These are phyloP conservation scores for Paracorniculantispora psalliotae DNA, from an alignment of 2,329 filamentous ascomycete genomes.

Conservation along the genomic window DNA sequence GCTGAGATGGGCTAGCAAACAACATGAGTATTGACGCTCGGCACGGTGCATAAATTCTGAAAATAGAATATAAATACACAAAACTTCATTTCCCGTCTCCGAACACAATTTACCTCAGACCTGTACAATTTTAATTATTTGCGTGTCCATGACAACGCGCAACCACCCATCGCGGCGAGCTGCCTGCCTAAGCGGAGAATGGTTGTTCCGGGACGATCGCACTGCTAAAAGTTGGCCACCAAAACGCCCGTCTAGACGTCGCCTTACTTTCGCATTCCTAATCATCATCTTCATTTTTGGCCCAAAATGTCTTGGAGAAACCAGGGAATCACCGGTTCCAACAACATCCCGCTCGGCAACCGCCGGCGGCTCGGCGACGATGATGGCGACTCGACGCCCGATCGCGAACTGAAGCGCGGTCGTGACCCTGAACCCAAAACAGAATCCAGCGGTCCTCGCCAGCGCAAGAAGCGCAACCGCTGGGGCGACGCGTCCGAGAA, in stretches of 20 bases:
- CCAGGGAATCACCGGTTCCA: slow-evolving; percentile 91
- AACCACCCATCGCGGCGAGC: not conserved
- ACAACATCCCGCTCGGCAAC: slow-evolving; percentile 92
- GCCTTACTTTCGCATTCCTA: not conserved
- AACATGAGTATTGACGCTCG: too few relatives aligned
- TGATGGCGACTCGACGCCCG: slow-evolving; percentile 25
- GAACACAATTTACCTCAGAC: too few relatives aligned
- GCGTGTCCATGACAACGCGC: not conserved
- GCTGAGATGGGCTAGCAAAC: not conserved
- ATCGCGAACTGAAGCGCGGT: slow-evolving; percentile 71
- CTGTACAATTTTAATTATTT: not conserved
- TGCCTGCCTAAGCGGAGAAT: not conserved
- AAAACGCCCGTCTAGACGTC: not conserved
- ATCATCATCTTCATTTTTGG: not conserved
- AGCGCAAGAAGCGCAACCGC: slow-evolving; percentile 96
- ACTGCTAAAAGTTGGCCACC: slow-evolving; percentile 9
- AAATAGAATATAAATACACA: not conserved
- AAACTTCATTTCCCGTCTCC: too few relatives aligned
- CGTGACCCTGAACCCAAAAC: slow-evolving; percentile 80
- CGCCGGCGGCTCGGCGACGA: slow-evolving; percentile 73
- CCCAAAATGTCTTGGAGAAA: slow-evolving; percentile 60
- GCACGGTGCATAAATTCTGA: not conserved
- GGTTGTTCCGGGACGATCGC: slow-evolving; percentile 5
- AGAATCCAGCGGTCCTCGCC: slow-evolving; percentile 70
- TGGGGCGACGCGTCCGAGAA: slow-evolving; percentile 98